Conservation (phyloP, 805 yeast species). For the Hanseniaspora occidentalis region DNA sequence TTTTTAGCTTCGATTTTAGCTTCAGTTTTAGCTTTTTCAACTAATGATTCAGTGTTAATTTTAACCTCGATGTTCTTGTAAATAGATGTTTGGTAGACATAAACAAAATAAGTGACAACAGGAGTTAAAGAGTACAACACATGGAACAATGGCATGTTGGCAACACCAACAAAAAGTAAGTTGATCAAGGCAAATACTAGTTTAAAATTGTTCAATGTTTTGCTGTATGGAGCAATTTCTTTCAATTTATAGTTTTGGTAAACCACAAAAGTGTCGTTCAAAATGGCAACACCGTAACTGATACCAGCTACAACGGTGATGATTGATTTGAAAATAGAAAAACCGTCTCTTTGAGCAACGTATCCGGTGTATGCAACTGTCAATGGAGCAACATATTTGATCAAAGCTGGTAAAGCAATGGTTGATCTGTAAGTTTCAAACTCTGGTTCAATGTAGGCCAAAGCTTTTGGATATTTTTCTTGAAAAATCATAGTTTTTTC, state of each 20-base stretch:
- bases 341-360: conserved; percentile 27
- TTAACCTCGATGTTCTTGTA: conserved; percentile 29
- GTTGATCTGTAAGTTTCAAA: conserved; percentile 31
- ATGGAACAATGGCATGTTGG: conserved; percentile 32
- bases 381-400: conserved; percentile 26
- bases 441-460: conserved; percentile 27
- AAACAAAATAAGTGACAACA: conserved; percentile 29
- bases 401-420: conserved; percentile 20
- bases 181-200: conserved; percentile 31
- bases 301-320: conserved; percentile 29
- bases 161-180: conserved; percentile 30
- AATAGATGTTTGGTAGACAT: conserved; percentile 29
- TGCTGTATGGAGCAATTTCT: conserved; percentile 31
- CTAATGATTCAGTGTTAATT: conserved; percentile 28
- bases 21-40: conserved; percentile 18
- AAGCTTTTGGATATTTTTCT: conserved; percentile 26
- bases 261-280: conserved; percentile 28
- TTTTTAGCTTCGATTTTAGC: conserved; percentile 16
- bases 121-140: conserved; percentile 30
- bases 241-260: conserved; percentile 31
- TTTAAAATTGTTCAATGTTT: conserved; percentile 30
- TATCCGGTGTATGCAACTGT: conserved; percentile 26
- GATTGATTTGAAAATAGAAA: conserved; percentile 31
- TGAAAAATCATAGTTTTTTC: conserved; percentile 7
- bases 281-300: conserved; percentile 31